These are phyloP conservation scores for Panicum hallii DNA, from an alignment of 202 grass and related monocot species.

Conservation along the genomic window DNA sequence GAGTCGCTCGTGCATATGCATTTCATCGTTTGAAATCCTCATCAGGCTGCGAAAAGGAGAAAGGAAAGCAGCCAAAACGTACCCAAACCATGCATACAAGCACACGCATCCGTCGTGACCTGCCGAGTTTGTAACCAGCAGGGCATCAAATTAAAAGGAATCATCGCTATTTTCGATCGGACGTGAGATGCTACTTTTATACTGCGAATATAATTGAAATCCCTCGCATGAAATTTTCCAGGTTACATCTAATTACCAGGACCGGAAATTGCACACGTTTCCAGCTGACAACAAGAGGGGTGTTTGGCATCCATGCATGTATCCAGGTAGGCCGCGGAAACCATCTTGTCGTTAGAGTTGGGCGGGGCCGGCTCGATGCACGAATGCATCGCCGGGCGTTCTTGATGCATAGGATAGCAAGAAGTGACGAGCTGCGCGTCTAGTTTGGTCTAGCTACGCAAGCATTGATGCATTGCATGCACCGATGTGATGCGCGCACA, in stretches of 20 bases:
- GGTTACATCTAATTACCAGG: too few species aligned
- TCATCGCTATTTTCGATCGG: not conserved
- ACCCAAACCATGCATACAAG: not conserved
- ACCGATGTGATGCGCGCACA: not conserved
- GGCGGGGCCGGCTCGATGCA: not conserved
- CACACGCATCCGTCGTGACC: constrained; percentile 31
- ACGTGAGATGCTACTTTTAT: not conserved
- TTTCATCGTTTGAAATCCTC: not conserved
- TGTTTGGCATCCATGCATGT: too few species aligned
- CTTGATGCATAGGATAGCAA: too few species aligned
- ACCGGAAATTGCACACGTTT: not conserved
- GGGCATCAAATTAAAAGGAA: not conserved
- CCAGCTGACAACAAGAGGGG: too few species aligned
- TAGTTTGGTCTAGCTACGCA: not conserved
- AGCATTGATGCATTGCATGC: too few species aligned
- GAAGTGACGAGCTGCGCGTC: not conserved
- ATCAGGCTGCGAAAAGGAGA: not conserved
- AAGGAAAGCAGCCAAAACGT: not conserved
- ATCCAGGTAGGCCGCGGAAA: too few species aligned
- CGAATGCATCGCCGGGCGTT: not conserved
- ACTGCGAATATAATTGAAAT: too few species aligned
- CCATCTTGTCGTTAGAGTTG: not conserved
- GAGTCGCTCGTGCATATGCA: not conserved
- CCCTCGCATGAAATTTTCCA: not conserved
- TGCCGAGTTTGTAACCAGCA: not conserved